phyloP scores from a whole-genome alignment of 352 stramenopile genomes.

The Pythium plurisporium region DNA sequence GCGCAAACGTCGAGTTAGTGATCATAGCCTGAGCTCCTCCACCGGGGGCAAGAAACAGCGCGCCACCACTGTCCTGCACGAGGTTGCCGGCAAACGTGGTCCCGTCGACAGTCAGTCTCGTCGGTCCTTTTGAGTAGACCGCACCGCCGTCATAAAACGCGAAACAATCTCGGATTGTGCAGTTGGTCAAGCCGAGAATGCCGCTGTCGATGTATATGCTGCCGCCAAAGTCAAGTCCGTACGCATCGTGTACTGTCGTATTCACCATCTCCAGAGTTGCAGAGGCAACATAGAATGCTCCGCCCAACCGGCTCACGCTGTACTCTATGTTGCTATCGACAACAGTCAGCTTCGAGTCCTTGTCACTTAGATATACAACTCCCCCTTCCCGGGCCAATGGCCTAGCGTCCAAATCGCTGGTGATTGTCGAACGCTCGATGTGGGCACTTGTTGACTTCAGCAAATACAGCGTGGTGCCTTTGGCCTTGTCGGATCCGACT shows the following conservation, averaged over 20 bases:
- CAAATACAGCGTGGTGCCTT: slow-evolving; percentile 14
- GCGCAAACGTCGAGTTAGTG: slow-evolving; percentile 27
- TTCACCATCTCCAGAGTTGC: slow-evolving; percentile 24
- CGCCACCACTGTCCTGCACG: slow-evolving; percentile 43
- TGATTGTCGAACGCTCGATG: background rate
- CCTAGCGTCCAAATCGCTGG: background rate
- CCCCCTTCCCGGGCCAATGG: slow-evolving; percentile 26
- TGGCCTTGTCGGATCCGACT: background rate
- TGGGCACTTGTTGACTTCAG: background rate
- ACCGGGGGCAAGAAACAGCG: slow-evolving; percentile 39
- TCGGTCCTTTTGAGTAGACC: slow-evolving; percentile 39
- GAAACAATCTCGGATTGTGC: slow-evolving; percentile 33
- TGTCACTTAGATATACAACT: slow-evolving; percentile 39
- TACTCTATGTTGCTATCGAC: slow-evolving; percentile 33
- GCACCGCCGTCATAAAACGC: slow-evolving; percentile 60
- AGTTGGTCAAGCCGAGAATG: slow-evolving; percentile 20
- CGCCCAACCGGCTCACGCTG: slow-evolving; percentile 38
- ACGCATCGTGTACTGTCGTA: slow-evolving; percentile 29
- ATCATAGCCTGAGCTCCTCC: slow-evolving; percentile 23
- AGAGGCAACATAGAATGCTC: slow-evolving; percentile 36
- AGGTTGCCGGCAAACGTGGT: slow-evolving; percentile 29
- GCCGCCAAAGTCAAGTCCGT: slow-evolving; percentile 49
- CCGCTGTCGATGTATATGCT: slow-evolving; percentile 34
- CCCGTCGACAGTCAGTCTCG: slow-evolving; percentile 20
- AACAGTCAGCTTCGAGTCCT: slow-evolving; percentile 26